Evolutionary conservation across 345 rosid genomes (phyloP).

Genomic region (Eucalyptus pauciflora): DNA sequence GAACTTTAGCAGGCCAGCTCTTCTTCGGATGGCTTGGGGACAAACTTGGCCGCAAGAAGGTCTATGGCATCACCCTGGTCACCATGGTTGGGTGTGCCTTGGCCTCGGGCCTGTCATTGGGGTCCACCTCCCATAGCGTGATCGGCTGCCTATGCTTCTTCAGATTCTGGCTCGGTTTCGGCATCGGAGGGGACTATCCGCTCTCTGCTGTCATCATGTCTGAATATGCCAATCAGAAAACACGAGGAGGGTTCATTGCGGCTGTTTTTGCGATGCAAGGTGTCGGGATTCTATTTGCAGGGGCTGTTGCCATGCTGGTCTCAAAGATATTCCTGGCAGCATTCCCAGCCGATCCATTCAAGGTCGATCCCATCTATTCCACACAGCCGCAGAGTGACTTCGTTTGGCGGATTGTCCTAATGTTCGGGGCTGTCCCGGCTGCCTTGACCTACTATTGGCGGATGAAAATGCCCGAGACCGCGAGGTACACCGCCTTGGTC

Average conservation of each 20-base stretch:
- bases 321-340: slow-evolving; percentile 27
- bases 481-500: slow-evolving; percentile 67
- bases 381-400: slow-evolving; percentile 52
- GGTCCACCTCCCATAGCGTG: slow-evolving; percentile 31
- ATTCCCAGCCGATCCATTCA: slow-evolving; percentile 8
- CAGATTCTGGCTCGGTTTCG: slow-evolving; percentile 81
- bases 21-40: slow-evolving; percentile 76
- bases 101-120: slow-evolving; percentile 59
- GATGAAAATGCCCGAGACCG: slow-evolving; percentile 78
- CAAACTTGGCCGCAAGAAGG: slow-evolving; percentile 70
- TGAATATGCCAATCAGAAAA: slow-evolving; percentile 56
- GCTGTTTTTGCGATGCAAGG: slow-evolving; percentile 86
- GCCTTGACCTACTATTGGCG: slow-evolving; percentile 69
- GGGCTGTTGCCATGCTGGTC: slow-evolving; percentile 41
- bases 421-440: slow-evolving; percentile 77
- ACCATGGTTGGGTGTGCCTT: slow-evolving; percentile 69
- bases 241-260: slow-evolving; percentile 64
- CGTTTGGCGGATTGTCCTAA: slow-evolving; percentile 64
- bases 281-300: slow-evolving; percentile 51
- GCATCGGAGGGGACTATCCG: slow-evolving; percentile 83
- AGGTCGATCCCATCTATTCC: slow-evolving; percentile 11
- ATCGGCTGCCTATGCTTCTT: slow-evolving; percentile 60
- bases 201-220: slow-evolving; percentile 81
- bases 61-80: slow-evolving; percentile 63
- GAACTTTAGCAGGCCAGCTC: slow-evolving; percentile 47